phyloP scores from a whole-genome alignment of 2,329 filamentous ascomycete genomes.

The Sporothrix dimorphospora region DNA sequence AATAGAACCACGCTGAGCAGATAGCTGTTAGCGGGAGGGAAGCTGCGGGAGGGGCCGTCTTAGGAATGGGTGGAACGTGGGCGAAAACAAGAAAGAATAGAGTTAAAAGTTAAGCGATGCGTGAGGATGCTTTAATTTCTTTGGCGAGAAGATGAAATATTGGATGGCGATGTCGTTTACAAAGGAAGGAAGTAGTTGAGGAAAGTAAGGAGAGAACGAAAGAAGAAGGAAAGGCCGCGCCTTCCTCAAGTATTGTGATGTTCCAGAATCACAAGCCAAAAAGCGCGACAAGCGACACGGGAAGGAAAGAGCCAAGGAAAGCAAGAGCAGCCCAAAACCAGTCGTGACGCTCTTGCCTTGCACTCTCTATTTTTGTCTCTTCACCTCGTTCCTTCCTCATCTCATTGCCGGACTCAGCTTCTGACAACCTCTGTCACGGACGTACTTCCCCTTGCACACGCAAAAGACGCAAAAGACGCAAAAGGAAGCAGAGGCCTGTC shows the following conservation, averaged over 20 bases:
- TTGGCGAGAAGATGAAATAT: background rate
- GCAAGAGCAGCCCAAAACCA: background rate
- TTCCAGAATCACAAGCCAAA: conserved; percentile 23
- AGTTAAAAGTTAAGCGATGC: conserved; percentile 11
- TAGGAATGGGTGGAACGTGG: background rate
- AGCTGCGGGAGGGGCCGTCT: conserved; percentile 16
- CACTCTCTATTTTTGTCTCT: background rate
- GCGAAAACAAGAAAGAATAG: conserved; percentile 9
- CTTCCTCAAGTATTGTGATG: conserved; percentile 15
- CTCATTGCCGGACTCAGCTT: background rate
- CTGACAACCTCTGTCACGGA: conserved; percentile 5
- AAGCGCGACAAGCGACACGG: background rate
- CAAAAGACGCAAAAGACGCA: background rate
- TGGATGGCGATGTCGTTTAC: background rate
- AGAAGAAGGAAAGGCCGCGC: background rate
- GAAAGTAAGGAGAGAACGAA: background rate
- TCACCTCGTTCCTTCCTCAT: conserved; percentile 3
- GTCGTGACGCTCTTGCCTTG: background rate
- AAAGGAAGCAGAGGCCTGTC: background rate
- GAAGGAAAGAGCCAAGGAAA: conserved; percentile 2
- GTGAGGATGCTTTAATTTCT: background rate
- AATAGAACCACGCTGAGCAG: background rate
- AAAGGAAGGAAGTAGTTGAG: background rate
- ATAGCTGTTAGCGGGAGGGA: conserved; percentile 1
- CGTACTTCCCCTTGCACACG: conserved; percentile 4